Conservation (phyloP, 805 yeast species). For the Debaryomyces prosopidis region DNA sequence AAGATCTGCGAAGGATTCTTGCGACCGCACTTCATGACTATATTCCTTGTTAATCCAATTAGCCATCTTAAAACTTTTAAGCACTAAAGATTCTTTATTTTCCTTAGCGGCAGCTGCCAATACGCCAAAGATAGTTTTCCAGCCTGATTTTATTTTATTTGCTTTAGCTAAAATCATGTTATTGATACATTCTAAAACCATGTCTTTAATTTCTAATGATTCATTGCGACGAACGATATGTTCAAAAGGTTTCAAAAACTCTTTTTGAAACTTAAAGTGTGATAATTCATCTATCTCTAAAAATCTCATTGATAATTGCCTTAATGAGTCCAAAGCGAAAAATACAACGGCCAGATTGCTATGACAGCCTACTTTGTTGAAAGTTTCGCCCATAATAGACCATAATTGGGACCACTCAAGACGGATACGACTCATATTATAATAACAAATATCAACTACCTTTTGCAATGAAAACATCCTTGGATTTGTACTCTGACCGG, state of each 20-base stretch:
- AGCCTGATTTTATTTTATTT: conserved; percentile 80
- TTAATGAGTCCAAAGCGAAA: conserved; percentile 90
- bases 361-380: conserved; percentile 82
- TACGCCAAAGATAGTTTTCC: conserved; percentile 86
- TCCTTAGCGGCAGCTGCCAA: conserved; percentile 72
- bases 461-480: conserved; percentile 91
- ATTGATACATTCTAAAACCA: conserved; percentile 86
- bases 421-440: conserved; percentile 94
- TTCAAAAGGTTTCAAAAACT: conserved; percentile 88
- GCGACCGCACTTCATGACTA: conserved; percentile 61
- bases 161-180: conserved; percentile 82
- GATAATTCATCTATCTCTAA: conserved; percentile 91
- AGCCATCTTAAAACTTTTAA: conserved; percentile 63
- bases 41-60: conserved; percentile 62
- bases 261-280: conserved; percentile 93
- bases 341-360: conserved; percentile 73
- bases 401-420: conserved; percentile 96
- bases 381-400: conserved; percentile 89
- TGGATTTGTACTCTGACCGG: conserved; percentile 79
- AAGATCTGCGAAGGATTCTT: conserved; percentile 67
- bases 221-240: conserved; percentile 70
- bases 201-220: conserved; percentile 72
- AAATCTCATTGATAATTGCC: conserved; percentile 91
- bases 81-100: conserved; percentile 56
- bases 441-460: conserved; percentile 95